These are phyloP conservation scores for Capronia epimyces DNA, from an alignment of 2,329 filamentous ascomycete species.

Conservation along the genomic window DNA sequence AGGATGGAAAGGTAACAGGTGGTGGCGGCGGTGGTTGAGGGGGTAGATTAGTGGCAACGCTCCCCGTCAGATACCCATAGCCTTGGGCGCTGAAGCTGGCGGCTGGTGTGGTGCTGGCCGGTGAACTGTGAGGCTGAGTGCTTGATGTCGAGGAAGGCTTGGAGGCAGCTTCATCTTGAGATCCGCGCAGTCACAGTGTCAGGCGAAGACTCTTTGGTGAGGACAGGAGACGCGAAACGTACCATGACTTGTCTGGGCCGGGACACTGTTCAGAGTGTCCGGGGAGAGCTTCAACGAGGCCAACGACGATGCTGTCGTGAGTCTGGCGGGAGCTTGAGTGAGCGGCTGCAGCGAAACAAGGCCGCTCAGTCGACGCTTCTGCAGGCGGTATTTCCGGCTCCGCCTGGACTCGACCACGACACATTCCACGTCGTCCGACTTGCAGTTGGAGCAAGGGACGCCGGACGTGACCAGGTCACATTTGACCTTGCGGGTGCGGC, in stretches of 20 bases:
- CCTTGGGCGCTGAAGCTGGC: neutral
- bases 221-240: neutral
- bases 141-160: neutral
- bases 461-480: slow-evolving; percentile 31
- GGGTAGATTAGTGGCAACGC: neutral
- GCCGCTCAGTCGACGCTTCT: slow-evolving; percentile 21
- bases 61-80: neutral
- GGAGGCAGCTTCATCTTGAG: neutral
- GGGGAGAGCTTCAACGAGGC: neutral
- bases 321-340: slow-evolving; percentile 11
- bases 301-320: neutral
- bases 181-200: neutral
- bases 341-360: slow-evolving; percentile 13
- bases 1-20: slow-evolving; percentile 11
- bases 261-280: neutral
- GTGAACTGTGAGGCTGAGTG: neutral
- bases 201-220: neutral
- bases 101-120: neutral
- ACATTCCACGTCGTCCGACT: slow-evolving; percentile 20
- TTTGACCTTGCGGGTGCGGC: slow-evolving; percentile 35
- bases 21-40: neutral
- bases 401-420: slow-evolving; percentile 20
- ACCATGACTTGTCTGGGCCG: neutral
- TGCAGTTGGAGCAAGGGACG: slow-evolving; percentile 20
- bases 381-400: slow-evolving; percentile 24